These are phyloP conservation scores for Fomitiporia mediterranea DNA, from an alignment of 1,284 basidiomycete species.

Conservation along the genomic window DNA sequence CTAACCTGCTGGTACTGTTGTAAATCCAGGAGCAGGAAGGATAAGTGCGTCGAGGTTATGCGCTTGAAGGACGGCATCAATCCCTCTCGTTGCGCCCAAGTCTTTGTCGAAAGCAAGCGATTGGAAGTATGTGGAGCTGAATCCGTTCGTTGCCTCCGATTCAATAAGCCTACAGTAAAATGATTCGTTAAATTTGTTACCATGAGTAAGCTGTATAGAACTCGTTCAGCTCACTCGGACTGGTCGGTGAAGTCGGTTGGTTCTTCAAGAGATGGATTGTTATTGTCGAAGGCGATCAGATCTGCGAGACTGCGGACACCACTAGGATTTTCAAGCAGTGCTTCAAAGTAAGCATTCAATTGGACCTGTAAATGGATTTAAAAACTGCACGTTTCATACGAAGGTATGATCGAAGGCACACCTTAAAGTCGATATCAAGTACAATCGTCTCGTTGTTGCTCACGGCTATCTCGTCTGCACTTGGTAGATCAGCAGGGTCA, in stretches of 20 bases:
- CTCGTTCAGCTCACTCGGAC: constrained; percentile 31
- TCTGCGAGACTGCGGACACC: constrained; percentile 51
- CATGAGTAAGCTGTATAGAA: constrained; percentile 5
- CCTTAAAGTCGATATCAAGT: constrained; percentile 55
- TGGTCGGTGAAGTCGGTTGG: constrained; percentile 46
- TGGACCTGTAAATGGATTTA: constrained; percentile 36
- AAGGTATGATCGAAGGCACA: constrained; percentile 16
- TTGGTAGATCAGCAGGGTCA: constrained; percentile 58
- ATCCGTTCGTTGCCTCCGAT: constrained; percentile 43
- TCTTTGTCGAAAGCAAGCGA: constrained; percentile 48
- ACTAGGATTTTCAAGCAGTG: constrained; percentile 43
- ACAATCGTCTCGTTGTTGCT: constrained; percentile 54
- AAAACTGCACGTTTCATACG: not conserved
- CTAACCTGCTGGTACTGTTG: constrained; percentile 38
- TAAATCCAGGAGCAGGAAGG: constrained; percentile 47
- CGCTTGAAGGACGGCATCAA: constrained; percentile 49
- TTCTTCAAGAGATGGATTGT: constrained; percentile 44
- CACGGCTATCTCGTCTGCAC: constrained; percentile 45
- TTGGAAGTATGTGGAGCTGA: constrained; percentile 43
- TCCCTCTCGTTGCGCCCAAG: constrained; percentile 49
- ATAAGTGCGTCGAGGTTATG: constrained; percentile 55
- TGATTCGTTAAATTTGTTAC: not conserved
- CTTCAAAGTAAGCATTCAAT: constrained; percentile 43
- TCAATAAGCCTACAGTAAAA: constrained; percentile 38
- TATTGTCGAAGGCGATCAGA: constrained; percentile 51